These are phyloP conservation scores for Pseudogymnoascus sp. DNA, from an alignment of 2,329 filamentous ascomycete species.

Conservation along the genomic window DNA sequence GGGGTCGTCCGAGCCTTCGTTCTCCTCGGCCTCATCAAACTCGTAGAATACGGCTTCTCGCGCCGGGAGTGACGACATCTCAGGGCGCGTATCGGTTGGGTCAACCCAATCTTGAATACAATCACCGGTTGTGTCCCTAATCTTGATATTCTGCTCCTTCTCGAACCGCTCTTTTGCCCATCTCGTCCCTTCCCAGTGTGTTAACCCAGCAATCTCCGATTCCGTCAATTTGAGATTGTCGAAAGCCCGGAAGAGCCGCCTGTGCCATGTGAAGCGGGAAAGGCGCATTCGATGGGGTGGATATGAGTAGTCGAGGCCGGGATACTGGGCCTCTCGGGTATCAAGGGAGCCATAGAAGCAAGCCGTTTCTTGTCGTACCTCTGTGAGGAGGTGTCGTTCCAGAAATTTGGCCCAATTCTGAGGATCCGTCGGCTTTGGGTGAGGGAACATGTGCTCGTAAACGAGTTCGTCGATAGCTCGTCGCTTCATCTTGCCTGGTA, in stretches of 20 bases:
- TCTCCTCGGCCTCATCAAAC: constrained; percentile 29
- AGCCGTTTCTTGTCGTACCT: constrained; percentile 66
- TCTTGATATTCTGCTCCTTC: constrained; percentile 60
- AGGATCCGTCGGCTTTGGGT: constrained; percentile 58
- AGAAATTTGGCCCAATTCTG: constrained; percentile 63
- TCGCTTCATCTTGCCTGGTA: constrained; percentile 52
- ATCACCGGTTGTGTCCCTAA: constrained; percentile 63
- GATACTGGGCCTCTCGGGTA: constrained; percentile 72
- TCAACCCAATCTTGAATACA: constrained; percentile 56
- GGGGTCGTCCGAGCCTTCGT: constrained; percentile 30
- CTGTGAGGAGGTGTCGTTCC: constrained; percentile 58
- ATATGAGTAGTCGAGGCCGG: constrained; percentile 69
- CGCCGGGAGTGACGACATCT: constrained; percentile 14
- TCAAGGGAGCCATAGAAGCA: constrained; percentile 71
- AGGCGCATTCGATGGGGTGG: constrained; percentile 68
- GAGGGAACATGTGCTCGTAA: constrained; percentile 65
- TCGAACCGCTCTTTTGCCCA: constrained; percentile 78
- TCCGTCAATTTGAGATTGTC: constrained; percentile 60
- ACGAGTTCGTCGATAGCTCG: constrained; percentile 63
- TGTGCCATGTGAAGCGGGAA: constrained; percentile 67
- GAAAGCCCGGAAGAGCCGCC: constrained; percentile 67
- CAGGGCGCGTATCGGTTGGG: constrained; percentile 27
- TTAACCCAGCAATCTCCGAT: constrained; percentile 61
- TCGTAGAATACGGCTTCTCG: constrained; percentile 21
- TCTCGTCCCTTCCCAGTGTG: constrained; percentile 74